phyloP scores from a whole-genome alignment of 2,329 filamentous ascomycete species.

The Alternaria rosae region DNA sequence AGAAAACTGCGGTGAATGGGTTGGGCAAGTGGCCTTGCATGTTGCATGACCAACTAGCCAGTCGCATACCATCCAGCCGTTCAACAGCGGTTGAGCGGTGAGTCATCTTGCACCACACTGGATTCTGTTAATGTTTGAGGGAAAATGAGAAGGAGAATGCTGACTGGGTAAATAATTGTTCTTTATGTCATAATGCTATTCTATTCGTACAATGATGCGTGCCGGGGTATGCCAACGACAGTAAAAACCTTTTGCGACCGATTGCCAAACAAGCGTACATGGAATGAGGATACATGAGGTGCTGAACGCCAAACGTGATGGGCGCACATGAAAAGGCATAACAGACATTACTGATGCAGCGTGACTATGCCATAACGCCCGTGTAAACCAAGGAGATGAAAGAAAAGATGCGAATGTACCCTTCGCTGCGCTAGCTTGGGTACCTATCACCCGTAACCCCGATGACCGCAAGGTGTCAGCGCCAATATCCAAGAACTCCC shows the following conservation, averaged over 20 bases:
- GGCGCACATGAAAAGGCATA: slow-evolving; percentile 4
- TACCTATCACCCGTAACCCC: slow-evolving; percentile 15
- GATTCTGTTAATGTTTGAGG: neutral
- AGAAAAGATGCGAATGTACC: slow-evolving; percentile 13
- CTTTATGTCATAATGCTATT: slow-evolving; percentile 3
- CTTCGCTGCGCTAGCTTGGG: slow-evolving; percentile 34
- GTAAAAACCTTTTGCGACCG: neutral
- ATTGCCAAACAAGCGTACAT: slow-evolving; percentile 6
- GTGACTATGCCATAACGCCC: slow-evolving; percentile 1
- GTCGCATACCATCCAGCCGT: slow-evolving; percentile 9
- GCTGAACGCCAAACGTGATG: neutral
- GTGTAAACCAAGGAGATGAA: neutral
- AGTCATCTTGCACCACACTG: slow-evolving; percentile 11
- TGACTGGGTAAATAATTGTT: neutral
- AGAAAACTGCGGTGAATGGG: slow-evolving; percentile 1
- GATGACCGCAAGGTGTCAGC: slow-evolving; percentile 6
- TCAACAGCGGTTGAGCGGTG: slow-evolving; percentile 17
- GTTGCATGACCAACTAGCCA: slow-evolving; percentile 9
- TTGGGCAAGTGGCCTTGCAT: slow-evolving; percentile 15
- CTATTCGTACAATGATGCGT: slow-evolving; percentile 9
- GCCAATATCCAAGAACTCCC: slow-evolving; percentile 11
- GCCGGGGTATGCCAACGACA: neutral
- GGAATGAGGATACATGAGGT: slow-evolving; percentile 8
- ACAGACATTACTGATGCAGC: slow-evolving; percentile 11
- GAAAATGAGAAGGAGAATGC: neutral